These are phyloP conservation scores for Podospora appendiculata DNA, from an alignment of 495 filamentous ascomycete species.

Conservation along the genomic window DNA sequence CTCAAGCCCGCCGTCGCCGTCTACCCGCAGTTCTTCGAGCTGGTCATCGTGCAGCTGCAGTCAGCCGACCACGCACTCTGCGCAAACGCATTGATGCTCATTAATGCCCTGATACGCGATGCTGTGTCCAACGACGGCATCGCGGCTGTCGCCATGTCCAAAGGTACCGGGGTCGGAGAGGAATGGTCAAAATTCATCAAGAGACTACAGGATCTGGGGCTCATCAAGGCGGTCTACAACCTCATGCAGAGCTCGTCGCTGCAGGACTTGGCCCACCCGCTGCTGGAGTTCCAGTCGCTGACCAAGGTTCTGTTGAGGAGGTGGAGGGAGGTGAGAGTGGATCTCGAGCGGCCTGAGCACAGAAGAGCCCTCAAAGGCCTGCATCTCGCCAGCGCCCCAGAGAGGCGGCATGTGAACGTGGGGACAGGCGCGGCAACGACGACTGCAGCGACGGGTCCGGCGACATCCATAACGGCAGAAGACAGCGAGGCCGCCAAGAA, in stretches of 20 bases:
- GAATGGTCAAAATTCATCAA: slow-evolving; percentile 98
- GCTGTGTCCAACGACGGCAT: slow-evolving; percentile 67
- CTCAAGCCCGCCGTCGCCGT: slow-evolving; percentile 85
- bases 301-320: slow-evolving; percentile 86
- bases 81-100: slow-evolving; percentile 87
- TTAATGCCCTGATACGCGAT: slow-evolving; percentile 93
- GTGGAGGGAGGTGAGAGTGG: slow-evolving; percentile 79
- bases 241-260: slow-evolving; percentile 90
- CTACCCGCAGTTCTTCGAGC: slow-evolving; percentile 90
- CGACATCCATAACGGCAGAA: not conserved
- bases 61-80: slow-evolving; percentile 94
- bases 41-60: slow-evolving; percentile 80
- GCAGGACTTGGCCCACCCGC: slow-evolving; percentile 87
- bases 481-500: slow-evolving; percentile 30
- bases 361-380: slow-evolving; percentile 77
- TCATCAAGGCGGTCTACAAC: slow-evolving; percentile 83
- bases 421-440: slow-evolving; percentile 4
- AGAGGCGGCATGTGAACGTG: slow-evolving; percentile 32
- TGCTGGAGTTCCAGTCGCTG: slow-evolving; percentile 90
- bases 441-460: no score
- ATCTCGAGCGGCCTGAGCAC: slow-evolving; percentile 83
- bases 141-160: slow-evolving; percentile 26
- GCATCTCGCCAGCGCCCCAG: slow-evolving; percentile 73
- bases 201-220: slow-evolving; percentile 80
- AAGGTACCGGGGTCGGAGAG: slow-evolving; percentile 36